Evolutionary conservation across 768 basidiomycete species (phyloP), one percentile per base, ranked within the genome.

Genomic region (Glaciozyma martinii): DNA sequence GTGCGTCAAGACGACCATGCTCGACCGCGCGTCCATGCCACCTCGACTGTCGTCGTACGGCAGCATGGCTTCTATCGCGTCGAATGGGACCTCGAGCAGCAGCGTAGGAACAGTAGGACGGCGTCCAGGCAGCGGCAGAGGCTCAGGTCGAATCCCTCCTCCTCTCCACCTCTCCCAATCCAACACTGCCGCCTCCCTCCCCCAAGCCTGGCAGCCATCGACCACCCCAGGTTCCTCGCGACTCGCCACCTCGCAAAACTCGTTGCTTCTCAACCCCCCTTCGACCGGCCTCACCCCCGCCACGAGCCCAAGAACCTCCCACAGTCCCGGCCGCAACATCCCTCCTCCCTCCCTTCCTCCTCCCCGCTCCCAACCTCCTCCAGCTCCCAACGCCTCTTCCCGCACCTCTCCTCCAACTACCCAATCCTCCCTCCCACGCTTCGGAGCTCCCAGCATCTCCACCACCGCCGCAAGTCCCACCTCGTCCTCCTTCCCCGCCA

Each of bases 401-500:
- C 25, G 42, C 37, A 56, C 32, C 6, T 42, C 37, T 9, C 56
- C 56, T 47, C 77, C 81, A 0, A 81, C 80, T 15, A 70, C 80
- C 50, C 78, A 77, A 50, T 80, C 80, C 6, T 80, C 79, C 40
- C 76, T 77, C 72, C 32, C 72, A 19, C 18, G 54, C 25, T 15
- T 32, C 32, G 33, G 54, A 18, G 54, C 54, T 2, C 54, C 54
- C 23, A 55, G 30, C 54, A 55, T 55, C 32, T 55, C 54, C 7
- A 55, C 54, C 32, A 55, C 54, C 32, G 54, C 54, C 18, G 54
- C 54, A 32, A 55, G 54, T 32, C 54, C 54, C 12, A 55, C 54
- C 33, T 23, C 29, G 10, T 32, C 54, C 56, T 13, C 62, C 59
- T 19, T 60, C 61, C 19, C 47, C 61, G 49, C 49, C 23, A n/a